Percentiles rank a stretch among this genome's conserved stretches.
phyloP scores from a whole-genome alignment of 148 eudicot species.

The Fagopyrum homotropicum region DNA sequence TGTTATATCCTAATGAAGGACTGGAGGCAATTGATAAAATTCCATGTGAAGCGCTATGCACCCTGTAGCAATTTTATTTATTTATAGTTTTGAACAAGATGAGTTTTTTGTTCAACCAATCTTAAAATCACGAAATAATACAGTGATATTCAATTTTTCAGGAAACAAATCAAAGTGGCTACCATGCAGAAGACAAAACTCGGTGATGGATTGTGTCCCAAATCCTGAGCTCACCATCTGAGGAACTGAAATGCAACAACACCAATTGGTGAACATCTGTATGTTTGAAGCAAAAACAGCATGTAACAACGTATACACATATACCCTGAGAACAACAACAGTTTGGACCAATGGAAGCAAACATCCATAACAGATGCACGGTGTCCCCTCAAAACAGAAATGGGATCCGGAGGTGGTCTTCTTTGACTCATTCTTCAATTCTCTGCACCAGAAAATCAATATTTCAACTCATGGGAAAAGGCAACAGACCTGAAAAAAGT shows the following conservation, averaged over 20 bases:
- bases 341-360: conserved; percentile 68
- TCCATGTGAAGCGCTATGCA: conserved; percentile 78
- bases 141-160: background rate
- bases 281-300: conserved; percentile 6
- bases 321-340: conserved; percentile 69
- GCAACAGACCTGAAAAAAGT: background rate
- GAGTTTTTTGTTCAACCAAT: background rate
- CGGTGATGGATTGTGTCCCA: conserved; percentile 79
- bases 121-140: background rate
- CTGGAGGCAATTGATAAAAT: conserved; percentile 55
- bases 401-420: conserved; percentile 81
- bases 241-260: conserved; percentile 39
- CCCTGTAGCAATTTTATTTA: conserved; percentile 32
- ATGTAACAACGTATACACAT: background rate
- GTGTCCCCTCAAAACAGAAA: conserved; percentile 84
- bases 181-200: conserved; percentile 74
- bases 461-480: background rate
- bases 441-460: background rate
- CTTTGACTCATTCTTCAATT: conserved; percentile 51
- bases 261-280: background rate
- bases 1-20: conserved; percentile 47
- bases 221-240: conserved; percentile 83
- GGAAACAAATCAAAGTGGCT: conserved; percentile 10
- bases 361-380: conserved; percentile 85
- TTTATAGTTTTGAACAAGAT: background rate